Percentiles rank a stretch among this genome's conserved stretches.
phyloP scores from a whole-genome alignment of 192 early-diverging fungal species.

The Umbelopsis sp. region DNA sequence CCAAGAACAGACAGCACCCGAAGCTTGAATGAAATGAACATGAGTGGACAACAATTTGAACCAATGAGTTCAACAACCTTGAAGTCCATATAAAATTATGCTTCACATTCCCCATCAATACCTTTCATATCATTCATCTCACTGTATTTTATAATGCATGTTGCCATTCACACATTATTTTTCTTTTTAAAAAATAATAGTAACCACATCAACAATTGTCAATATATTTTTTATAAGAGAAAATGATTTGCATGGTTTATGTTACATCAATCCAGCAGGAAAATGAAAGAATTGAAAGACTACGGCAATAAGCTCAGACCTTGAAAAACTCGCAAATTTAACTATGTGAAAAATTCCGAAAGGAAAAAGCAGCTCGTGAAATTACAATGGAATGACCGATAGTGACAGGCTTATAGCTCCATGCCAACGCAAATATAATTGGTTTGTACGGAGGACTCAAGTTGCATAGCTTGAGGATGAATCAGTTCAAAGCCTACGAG shows the following conservation, averaged over 20 bases:
- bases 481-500: conserved; percentile 9
- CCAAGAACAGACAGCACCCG: neutral
- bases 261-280: too few relatives aligned
- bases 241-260: too few relatives aligned
- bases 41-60: conserved; percentile 3
- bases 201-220: too few relatives aligned
- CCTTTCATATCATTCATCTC: neutral
- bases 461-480: neutral
- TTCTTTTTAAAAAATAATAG: neutral
- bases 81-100: neutral
- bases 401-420: neutral
- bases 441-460: neutral
- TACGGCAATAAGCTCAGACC: too few relatives aligned
- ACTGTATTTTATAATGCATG: neutral
- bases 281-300: too few relatives aligned
- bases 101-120: neutral
- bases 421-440: conserved; percentile 18
- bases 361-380: neutral
- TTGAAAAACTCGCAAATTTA: too few relatives aligned
- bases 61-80: neutral
- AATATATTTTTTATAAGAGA: too few relatives aligned
- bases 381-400: neutral
- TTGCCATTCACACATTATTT: neutral
- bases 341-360: neutral
- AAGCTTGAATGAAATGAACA: conserved; percentile 10